Conservation (phyloP, 768 basidiomycete species). For the Paxillus ammoniavirescens region DNA sequence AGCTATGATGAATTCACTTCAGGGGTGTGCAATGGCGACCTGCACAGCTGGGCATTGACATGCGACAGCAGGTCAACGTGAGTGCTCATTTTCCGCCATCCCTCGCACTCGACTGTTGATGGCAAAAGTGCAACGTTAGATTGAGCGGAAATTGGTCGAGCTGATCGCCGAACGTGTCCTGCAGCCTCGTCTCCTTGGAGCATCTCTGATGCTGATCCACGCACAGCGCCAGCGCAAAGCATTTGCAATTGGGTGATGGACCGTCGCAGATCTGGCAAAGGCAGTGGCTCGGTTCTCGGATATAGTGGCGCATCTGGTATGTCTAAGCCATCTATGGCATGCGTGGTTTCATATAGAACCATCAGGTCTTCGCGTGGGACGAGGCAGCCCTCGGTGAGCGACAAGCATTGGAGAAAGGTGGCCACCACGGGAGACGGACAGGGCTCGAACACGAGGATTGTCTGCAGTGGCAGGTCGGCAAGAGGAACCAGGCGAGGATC, state of each 20-base stretch:
- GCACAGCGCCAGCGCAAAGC: constrained; percentile 35
- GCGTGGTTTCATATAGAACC: constrained; percentile 43
- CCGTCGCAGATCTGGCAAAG: constrained; percentile 58
- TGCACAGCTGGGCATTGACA: constrained; percentile 50
- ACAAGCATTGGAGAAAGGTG: constrained; percentile 69
- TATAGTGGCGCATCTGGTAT: constrained; percentile 38
- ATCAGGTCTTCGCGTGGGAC: constrained; percentile 43
- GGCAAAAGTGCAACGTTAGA: constrained; percentile 20
- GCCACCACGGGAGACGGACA: constrained; percentile 52
- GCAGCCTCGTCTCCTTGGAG: constrained; percentile 29
- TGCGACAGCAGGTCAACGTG: constrained; percentile 52
- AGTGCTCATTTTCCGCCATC: constrained; percentile 28
- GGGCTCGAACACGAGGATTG: constrained; percentile 61
- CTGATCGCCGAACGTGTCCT: constrained; percentile 29
- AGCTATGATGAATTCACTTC: constrained; percentile 37
- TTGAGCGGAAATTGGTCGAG: constrained; percentile 31
- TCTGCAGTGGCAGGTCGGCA: constrained; percentile 74
- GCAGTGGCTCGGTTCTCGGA: constrained; percentile 29
- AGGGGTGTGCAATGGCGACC: constrained; percentile 30
- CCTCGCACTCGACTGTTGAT: constrained; percentile 14
- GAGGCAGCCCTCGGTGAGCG: constrained; percentile 51
- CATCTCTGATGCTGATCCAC: constrained; percentile 30
- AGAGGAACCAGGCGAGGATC: constrained; percentile 74
- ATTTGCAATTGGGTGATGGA: constrained; percentile 66
- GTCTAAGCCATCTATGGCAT: constrained; percentile 21